These are phyloP conservation scores for Abrus precatorius DNA, from an alignment of 306 rosid genomes.

Conservation along the genomic window DNA sequence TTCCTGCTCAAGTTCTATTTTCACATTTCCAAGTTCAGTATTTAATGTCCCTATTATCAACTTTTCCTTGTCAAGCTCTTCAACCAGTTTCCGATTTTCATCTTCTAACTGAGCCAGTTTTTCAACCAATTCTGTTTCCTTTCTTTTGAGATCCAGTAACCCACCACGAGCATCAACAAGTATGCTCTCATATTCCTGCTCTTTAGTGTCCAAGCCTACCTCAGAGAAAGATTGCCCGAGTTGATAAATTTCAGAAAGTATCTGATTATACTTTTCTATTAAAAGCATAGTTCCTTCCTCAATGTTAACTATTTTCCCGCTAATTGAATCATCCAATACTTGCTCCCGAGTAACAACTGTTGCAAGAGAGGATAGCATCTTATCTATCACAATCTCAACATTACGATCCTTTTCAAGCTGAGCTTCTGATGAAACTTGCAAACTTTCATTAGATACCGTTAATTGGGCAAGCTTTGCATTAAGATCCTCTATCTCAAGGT, in stretches of 20 bases:
- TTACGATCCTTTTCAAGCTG: conserved; percentile 59
- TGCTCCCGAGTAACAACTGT: conserved; percentile 63
- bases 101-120: conserved; percentile 67
- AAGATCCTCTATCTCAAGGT: conserved; percentile 77
- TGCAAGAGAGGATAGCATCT: conserved; percentile 65
- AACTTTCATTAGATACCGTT: conserved; percentile 53
- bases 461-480: conserved; percentile 65
- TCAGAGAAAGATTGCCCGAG: conserved; percentile 65
- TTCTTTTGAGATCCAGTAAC: conserved; percentile 73
- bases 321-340: conserved; percentile 57
- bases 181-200: conserved; percentile 57
- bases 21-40: conserved; percentile 68
- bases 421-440: conserved; percentile 50
- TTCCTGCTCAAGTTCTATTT: conserved; percentile 84
- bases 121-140: conserved; percentile 64
- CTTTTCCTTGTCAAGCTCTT: conserved; percentile 70
- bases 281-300: conserved; percentile 68
- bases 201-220: conserved; percentile 56
- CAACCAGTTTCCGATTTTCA: conserved; percentile 69
- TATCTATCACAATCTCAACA: conserved; percentile 60
- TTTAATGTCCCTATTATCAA: conserved; percentile 58
- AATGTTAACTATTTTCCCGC: conserved; percentile 62
- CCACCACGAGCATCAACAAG: conserved; percentile 65
- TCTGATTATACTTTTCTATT: conserved; percentile 63
- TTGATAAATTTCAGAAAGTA: conserved; percentile 73